phyloP scores from a whole-genome alignment of 208 protist genomes.

The Chromosphaera perkinsii region DNA sequence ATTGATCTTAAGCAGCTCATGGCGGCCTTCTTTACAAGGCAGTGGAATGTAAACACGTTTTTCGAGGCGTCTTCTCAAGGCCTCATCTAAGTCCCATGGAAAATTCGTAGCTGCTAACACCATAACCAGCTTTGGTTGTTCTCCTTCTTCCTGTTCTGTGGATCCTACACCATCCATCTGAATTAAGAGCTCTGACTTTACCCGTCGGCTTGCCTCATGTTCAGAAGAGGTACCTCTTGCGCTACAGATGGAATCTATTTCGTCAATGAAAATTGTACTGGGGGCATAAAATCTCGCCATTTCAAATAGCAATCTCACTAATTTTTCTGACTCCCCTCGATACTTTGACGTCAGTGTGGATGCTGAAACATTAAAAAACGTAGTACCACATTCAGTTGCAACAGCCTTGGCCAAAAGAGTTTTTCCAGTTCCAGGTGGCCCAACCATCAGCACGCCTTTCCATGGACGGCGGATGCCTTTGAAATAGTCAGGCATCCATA shows the following conservation, averaged over 20 bases:
- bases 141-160: slow-evolving; percentile 48
- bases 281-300: slow-evolving; percentile 61
- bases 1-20: slow-evolving; percentile 49
- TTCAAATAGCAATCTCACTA: slow-evolving; percentile 71
- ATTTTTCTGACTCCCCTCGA: slow-evolving; percentile 71
- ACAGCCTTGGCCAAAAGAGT: slow-evolving; percentile 92
- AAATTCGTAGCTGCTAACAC: slow-evolving; percentile 36
- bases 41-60: slow-evolving; percentile 86
- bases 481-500: slow-evolving; percentile 68
- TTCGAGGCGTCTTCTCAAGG: slow-evolving; percentile 73
- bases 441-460: slow-evolving; percentile 90
- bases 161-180: slow-evolving; percentile 56
- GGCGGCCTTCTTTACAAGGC: slow-evolving; percentile 63
- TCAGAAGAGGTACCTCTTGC: too few relatives aligned
- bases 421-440: slow-evolving; percentile 92
- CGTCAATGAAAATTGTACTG: slow-evolving; percentile 81
- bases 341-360: slow-evolving; percentile 76
- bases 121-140: background rate
- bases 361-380: slow-evolving; percentile 73
- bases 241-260: slow-evolving; percentile 75
- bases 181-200: slow-evolving; percentile 90
- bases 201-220: slow-evolving; percentile 70
- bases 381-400: slow-evolving; percentile 52
- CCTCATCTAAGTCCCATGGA: slow-evolving; percentile 84
- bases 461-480: slow-evolving; percentile 80